Conservation (phyloP, 768 basidiomycete genomes). For the Galerina marginata region DNA sequence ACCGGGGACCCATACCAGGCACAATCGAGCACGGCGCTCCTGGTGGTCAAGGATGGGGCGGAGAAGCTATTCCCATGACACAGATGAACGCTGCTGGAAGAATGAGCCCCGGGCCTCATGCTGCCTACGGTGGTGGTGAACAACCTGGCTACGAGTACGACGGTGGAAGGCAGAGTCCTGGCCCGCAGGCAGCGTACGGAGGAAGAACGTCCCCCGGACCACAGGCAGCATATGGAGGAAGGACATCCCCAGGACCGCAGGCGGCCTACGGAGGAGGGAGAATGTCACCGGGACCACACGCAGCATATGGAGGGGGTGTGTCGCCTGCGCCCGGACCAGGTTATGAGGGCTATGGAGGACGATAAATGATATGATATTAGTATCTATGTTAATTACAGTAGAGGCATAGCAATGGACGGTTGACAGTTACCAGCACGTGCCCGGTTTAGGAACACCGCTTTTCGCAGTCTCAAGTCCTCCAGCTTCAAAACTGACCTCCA, state of each 20-base stretch:
- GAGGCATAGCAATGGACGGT: constrained; percentile 9
- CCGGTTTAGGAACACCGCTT: constrained; percentile 7
- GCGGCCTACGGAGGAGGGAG: constrained; percentile 45
- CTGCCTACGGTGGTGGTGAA: constrained; percentile 24
- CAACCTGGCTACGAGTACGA: constrained; percentile 24
- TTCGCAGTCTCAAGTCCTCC: background rate
- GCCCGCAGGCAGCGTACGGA: constrained; percentile 33
- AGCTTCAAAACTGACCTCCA: background rate
- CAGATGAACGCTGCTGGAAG: constrained; percentile 51
- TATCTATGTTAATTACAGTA: constrained; percentile 16
- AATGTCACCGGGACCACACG: constrained; percentile 51
- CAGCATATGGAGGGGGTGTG: constrained; percentile 38
- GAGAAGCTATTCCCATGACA: constrained; percentile 79
- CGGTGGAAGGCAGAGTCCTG: constrained; percentile 36
- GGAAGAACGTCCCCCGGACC: constrained; percentile 40
- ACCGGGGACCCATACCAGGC: constrained; percentile 75
- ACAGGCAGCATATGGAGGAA: constrained; percentile 36
- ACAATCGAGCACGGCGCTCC: constrained; percentile 57
- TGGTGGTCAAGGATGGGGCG: constrained; percentile 41
- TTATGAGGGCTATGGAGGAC: constrained; percentile 13
- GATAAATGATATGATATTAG: constrained; percentile 10
- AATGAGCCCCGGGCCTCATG: constrained; percentile 48
- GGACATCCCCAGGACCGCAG: constrained; percentile 48
- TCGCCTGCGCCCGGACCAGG: constrained; percentile 18
- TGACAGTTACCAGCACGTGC: constrained; percentile 4